Conservation (phyloP, 2,329 filamentous ascomycete genomes). For the Pseudonectria buxi region DNA sequence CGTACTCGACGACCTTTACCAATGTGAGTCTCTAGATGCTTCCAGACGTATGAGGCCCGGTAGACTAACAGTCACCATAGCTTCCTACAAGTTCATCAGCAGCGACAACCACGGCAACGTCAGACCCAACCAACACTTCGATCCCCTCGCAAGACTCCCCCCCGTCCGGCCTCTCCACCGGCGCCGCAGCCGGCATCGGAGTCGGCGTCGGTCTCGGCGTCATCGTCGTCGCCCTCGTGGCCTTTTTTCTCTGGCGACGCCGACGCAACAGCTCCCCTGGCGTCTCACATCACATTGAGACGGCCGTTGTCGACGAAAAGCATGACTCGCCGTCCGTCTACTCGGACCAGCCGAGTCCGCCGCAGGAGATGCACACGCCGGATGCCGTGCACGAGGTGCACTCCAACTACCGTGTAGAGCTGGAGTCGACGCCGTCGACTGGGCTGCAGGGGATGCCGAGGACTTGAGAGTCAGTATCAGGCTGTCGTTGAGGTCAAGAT, state of each 20-base stretch:
- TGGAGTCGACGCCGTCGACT: no score
- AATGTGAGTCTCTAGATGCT: conserved; percentile 13
- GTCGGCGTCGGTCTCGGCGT: conserved; percentile 22
- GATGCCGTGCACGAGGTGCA: no score
- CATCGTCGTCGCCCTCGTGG: conserved; percentile 14
- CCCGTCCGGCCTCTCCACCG: conserved; percentile 18
- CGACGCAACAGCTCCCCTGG: not conserved
- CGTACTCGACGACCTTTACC: conserved; percentile 27
- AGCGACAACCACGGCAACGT: not conserved
- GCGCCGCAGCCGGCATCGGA: conserved; percentile 25
- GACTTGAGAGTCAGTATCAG: no score
- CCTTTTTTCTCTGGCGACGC: conserved; percentile 24
- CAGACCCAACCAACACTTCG: not conserved
- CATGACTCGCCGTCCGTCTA: no score
- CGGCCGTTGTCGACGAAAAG: no score
- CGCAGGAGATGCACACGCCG: no score
- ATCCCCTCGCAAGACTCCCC: not conserved
- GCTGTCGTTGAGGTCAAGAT: no score
- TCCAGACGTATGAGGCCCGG: no score
- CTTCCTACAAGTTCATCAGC: not conserved
- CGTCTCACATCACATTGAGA: no score
- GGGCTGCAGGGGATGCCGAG: no score
- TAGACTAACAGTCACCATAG: not conserved
- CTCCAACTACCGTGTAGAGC: no score
- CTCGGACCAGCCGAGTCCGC: no score